phyloP scores from a whole-genome alignment of 2,329 filamentous ascomycete species.

The Claviceps maximensis region DNA sequence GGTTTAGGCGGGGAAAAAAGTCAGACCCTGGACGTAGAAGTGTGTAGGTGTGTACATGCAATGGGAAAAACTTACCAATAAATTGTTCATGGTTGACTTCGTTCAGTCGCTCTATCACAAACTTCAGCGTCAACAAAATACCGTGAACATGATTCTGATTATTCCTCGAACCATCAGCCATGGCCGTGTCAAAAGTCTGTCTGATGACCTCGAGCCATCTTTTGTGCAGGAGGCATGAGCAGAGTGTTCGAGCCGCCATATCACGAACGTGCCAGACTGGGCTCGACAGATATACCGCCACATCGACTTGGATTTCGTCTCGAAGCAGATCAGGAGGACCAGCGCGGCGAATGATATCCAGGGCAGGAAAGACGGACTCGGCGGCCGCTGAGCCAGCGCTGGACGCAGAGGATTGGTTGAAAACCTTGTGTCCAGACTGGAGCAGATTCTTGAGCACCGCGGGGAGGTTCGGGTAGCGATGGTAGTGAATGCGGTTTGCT shows the following conservation, averaged over 20 bases:
- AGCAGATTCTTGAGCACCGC: constrained; percentile 51
- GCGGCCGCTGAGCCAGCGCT: constrained; percentile 19
- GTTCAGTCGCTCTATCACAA: constrained; percentile 39
- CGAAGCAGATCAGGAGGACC: constrained; percentile 47
- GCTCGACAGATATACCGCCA: constrained; percentile 52
- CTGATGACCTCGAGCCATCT: constrained; percentile 33
- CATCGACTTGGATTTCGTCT: constrained; percentile 40
- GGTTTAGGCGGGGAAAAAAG: not conserved
- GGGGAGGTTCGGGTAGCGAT: constrained; percentile 53
- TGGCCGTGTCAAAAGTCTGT: constrained; percentile 21
- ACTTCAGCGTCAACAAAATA: constrained; percentile 40
- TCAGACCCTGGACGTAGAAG: not conserved
- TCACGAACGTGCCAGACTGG: constrained; percentile 71
- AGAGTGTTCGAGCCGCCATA: constrained; percentile 62
- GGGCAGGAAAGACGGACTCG: constrained; percentile 67
- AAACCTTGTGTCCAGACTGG: constrained; percentile 33
- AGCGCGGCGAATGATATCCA: constrained; percentile 67
- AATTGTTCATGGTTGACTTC: constrained; percentile 32
- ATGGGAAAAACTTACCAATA: constrained; percentile 22
- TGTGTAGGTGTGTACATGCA: too few species aligned
- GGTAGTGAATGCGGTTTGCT: constrained; percentile 53
- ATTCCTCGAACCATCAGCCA: constrained; percentile 12
- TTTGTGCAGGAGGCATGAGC: constrained; percentile 43
- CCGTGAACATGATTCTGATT: constrained; percentile 46
- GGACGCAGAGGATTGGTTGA: constrained; percentile 21